These are phyloP conservation scores for Rhinocladiella mackenziei DNA, from an alignment of 2,329 filamentous ascomycete genomes.

Conservation along the genomic window DNA sequence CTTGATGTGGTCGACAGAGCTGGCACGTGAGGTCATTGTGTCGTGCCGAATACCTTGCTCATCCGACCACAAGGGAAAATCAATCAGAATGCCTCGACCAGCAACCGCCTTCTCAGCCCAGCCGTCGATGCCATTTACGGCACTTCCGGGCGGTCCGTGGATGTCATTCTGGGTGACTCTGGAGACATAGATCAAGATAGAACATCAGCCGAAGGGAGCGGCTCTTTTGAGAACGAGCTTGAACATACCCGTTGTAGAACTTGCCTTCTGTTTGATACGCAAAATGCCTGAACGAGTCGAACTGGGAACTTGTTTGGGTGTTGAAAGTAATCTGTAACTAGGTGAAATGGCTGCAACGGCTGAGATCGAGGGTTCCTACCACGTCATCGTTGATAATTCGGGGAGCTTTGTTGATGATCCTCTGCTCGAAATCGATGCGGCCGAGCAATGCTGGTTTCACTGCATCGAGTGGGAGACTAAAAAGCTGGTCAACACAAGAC, in stretches of 20 bases:
- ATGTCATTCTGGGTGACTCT: background rate
- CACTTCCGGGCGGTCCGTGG: background rate
- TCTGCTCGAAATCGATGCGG: conserved; percentile 24
- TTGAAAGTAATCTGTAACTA: conserved; percentile 7
- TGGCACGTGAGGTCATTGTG: background rate
- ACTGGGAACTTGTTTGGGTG: conserved; percentile 9
- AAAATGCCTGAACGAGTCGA: conserved; percentile 12
- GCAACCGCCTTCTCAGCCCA: background rate
- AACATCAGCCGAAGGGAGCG: background rate
- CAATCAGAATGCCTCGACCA: background rate
- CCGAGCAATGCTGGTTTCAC: conserved; percentile 36
- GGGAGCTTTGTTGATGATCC: conserved; percentile 18
- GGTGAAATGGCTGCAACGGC: background rate
- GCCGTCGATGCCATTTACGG: background rate
- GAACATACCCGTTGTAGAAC: conserved; percentile 1
- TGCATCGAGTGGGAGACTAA: conserved; percentile 36
- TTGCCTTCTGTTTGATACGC: conserved; percentile 1
- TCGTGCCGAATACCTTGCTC: background rate
- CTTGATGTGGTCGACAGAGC: background rate
- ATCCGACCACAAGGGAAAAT: background rate
- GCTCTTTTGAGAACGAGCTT: background rate
- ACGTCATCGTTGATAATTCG: conserved; percentile 1
- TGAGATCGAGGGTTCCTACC: background rate
- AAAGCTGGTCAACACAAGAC: too few species aligned
- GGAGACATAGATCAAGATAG: background rate